Evolutionary conservation across 768 basidiomycete species (phyloP).

Genomic region (Termitomyces sp.): DNA sequence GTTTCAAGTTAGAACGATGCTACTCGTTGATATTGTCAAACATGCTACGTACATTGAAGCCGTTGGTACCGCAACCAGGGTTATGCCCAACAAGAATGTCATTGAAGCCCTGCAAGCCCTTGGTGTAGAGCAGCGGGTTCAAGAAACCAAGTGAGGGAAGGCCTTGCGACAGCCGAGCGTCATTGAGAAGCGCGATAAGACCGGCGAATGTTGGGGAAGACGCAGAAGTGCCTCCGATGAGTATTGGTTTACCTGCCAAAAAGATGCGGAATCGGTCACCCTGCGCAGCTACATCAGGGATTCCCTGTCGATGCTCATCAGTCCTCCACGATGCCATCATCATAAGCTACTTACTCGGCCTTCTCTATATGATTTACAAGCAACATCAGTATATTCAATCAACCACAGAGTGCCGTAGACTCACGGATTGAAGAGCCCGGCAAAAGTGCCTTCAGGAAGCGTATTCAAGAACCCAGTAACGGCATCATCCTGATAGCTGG

Average conservation of each 20-base stretch:
- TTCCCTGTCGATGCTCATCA: conserved; percentile 28
- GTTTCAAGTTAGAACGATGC: not conserved
- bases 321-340: not conserved
- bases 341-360: conserved; percentile 40
- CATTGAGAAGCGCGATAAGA: conserved; percentile 58
- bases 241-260: conserved; percentile 27
- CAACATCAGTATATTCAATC: not conserved
- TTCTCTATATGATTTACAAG: conserved; percentile 20
- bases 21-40: not conserved
- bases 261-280: conserved; percentile 40
- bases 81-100: conserved; percentile 54
- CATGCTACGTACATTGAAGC: conserved; percentile 45
- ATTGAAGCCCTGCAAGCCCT: conserved; percentile 35
- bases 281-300: conserved; percentile 65
- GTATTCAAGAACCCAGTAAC: conserved; percentile 32
- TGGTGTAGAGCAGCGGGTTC: conserved; percentile 56
- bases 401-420: conserved; percentile 13
- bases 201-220: conserved; percentile 56
- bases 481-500: conserved; percentile 35
- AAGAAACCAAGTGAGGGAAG: conserved; percentile 53
- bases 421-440: conserved; percentile 51
- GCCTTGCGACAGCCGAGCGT: conserved; percentile 40
- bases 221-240: conserved; percentile 57
- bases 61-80: conserved; percentile 50
- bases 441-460: conserved; percentile 34